Evolutionary conservation across 306 rosid genomes (phyloP).

Genomic region (Carpinus viminea): DNA sequence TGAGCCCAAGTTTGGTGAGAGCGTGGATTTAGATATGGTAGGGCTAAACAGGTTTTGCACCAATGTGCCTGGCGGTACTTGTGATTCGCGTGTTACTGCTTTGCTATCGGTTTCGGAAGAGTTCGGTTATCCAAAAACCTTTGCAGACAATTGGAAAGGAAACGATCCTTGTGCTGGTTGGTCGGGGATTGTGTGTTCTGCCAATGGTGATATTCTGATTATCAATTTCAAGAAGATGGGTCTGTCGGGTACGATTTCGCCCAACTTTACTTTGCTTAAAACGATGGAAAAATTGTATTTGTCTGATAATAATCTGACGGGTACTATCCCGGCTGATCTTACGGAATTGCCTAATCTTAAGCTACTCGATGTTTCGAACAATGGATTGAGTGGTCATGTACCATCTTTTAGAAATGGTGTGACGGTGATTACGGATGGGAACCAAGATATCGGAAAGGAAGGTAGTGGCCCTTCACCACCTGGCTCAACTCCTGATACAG

Average conservation of each 20-base stretch:
- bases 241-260: slow-evolving; percentile 66
- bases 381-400: slow-evolving; percentile 49
- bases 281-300: slow-evolving; percentile 48
- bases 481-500: not conserved
- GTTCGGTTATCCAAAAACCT: slow-evolving; percentile 54
- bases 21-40: slow-evolving; percentile 39
- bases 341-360: slow-evolving; percentile 40
- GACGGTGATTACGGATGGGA: slow-evolving; percentile 42
- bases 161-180: slow-evolving; percentile 74
- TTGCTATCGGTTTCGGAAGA: slow-evolving; percentile 48
- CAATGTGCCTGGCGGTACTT: slow-evolving; percentile 31
- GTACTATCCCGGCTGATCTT: slow-evolving; percentile 67
- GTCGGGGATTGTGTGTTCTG: slow-evolving; percentile 52
- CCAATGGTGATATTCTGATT: slow-evolving; percentile 30
- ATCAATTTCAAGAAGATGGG: slow-evolving; percentile 61
- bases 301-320: slow-evolving; percentile 45
- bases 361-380: slow-evolving; percentile 61
- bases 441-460: slow-evolving; percentile 63
- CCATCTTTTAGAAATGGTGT: slow-evolving; percentile 50
- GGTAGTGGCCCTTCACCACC: slow-evolving; percentile 19
- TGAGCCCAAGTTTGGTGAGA: slow-evolving; percentile 41
- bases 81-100: slow-evolving; percentile 52
- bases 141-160: slow-evolving; percentile 67
- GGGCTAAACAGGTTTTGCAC: slow-evolving; percentile 57
- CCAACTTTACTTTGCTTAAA: slow-evolving; percentile 43